These are phyloP conservation scores for Stachybotrys chlorohalonatus DNA, from an alignment of 2,329 filamentous ascomycete species.

Conservation along the genomic window DNA sequence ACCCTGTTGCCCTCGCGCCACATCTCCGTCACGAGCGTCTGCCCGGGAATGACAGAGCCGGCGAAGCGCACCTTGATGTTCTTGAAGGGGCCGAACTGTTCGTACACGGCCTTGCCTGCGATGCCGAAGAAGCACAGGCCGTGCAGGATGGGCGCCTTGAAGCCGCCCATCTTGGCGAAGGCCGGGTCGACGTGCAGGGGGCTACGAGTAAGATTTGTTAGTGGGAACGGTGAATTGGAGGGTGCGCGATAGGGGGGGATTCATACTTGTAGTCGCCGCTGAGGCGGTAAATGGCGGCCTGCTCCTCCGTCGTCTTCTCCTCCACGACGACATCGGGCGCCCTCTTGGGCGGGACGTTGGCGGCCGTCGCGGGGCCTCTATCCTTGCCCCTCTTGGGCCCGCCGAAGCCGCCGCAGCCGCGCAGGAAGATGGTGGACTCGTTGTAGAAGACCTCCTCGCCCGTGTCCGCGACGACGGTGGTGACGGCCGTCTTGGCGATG, in stretches of 20 bases:
- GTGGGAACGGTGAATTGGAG: too few relatives aligned
- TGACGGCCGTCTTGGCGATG: constrained; percentile 69
- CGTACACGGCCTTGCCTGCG: constrained; percentile 80
- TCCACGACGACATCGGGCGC: constrained; percentile 75
- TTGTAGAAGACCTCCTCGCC: constrained; percentile 96
- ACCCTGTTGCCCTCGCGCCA: constrained; percentile 79
- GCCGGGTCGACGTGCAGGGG: constrained; percentile 91
- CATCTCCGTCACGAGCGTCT: constrained; percentile 91
- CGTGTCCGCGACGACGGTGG: constrained; percentile 74
- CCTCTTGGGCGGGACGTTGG: constrained; percentile 70
- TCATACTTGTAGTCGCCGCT: constrained; percentile 81
- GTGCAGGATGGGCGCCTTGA: constrained; percentile 89
- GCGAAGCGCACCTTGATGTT: constrained; percentile 92
- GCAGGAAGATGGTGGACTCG: constrained; percentile 86
- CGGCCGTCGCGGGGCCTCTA: constrained; percentile 69
- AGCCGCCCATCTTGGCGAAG: constrained; percentile 92
- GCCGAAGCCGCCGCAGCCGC: constrained; percentile 83
- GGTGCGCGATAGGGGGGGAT: not conserved
- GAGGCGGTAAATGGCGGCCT: constrained; percentile 87
- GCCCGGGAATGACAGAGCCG: constrained; percentile 73
- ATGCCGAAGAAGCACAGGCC: constrained; percentile 95
- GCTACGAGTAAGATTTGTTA: constrained; percentile 20
- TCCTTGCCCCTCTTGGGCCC: constrained; percentile 70
- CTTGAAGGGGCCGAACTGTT: constrained; percentile 73
- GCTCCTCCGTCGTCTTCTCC: constrained; percentile 78